Evolutionary conservation across 331 rosid genomes (phyloP).

Genomic region (Malus hybrid): DNA sequence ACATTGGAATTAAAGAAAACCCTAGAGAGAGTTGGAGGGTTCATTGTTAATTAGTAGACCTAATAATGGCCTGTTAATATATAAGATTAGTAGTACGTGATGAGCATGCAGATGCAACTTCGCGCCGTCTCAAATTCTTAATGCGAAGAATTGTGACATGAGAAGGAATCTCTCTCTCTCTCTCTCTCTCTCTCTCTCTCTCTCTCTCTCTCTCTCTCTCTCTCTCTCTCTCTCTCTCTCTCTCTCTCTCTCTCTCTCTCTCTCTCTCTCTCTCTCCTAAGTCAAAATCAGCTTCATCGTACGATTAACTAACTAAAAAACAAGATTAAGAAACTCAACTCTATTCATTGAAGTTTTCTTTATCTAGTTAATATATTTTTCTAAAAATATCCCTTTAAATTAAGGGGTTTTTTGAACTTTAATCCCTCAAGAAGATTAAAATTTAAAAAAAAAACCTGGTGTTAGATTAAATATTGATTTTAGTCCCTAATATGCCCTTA

Average conservation of each 20-base stretch:
- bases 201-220: too few relatives aligned
- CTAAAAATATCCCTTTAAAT: too few relatives aligned
- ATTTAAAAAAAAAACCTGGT: too few relatives aligned
- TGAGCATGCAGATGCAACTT: constrained; percentile 31
- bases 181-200: constrained; percentile 4
- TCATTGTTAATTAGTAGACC: constrained; percentile 29
- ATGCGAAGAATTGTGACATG: not conserved
- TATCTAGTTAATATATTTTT: too few relatives aligned
- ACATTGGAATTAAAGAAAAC: not conserved
- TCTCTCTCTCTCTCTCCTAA: too few relatives aligned
- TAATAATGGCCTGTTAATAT: constrained; percentile 28
- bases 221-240: too few relatives aligned
- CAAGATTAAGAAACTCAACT: constrained; percentile 1
- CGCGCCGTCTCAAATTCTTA: not conserved
- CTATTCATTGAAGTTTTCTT: not conserved
- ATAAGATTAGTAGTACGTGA: constrained; percentile 36
- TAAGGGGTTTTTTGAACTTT: too few relatives aligned
- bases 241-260: too few relatives aligned
- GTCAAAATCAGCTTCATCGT: constrained; percentile 9
- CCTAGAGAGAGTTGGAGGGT: not conserved
- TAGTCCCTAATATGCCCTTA: too few relatives aligned
- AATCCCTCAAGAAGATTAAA: too few relatives aligned
- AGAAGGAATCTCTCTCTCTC: constrained; percentile 13
- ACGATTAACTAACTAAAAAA: constrained; percentile 10
- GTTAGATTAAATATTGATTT: too few relatives aligned